These are phyloP conservation scores for Populus alba DNA, from an alignment of 345 rosid genomes.

Conservation along the genomic window DNA sequence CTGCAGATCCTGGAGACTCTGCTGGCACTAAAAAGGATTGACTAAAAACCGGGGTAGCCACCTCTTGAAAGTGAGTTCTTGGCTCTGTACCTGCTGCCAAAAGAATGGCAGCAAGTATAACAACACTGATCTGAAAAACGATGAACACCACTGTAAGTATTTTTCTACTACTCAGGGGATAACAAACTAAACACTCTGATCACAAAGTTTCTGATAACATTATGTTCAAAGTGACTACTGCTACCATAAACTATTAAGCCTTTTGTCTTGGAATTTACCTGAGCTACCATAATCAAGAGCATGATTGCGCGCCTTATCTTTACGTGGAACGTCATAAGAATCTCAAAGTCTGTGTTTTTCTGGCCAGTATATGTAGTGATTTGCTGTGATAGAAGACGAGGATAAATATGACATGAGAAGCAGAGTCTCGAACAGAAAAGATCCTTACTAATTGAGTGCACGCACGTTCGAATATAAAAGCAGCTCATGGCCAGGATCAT, in stretches of 20 bases:
- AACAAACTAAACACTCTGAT: not conserved
- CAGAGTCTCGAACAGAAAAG: not conserved
- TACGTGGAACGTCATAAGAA: constrained; percentile 34
- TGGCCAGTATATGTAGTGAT: constrained; percentile 28
- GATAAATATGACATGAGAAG: not conserved
- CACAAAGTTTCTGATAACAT: not conserved
- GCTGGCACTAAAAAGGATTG: constrained; percentile 54
- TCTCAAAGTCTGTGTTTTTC: constrained; percentile 12
- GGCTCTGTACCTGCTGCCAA: constrained; percentile 35
- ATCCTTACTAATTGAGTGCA: not conserved
- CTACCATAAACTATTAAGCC: not conserved
- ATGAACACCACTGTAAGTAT: not conserved
- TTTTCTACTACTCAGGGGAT: not conserved
- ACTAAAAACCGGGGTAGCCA: constrained; percentile 14
- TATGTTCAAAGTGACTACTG: too few species aligned
- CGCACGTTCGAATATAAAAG: not conserved
- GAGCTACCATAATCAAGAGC: constrained; percentile 31
- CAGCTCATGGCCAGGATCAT: not conserved
- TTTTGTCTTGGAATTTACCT: constrained; percentile 31
- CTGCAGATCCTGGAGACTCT: constrained; percentile 12
- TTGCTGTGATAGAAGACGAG: constrained; percentile 25
- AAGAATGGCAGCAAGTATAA: constrained; percentile 27
- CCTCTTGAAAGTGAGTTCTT: not conserved
- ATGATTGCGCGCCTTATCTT: constrained; percentile 33
- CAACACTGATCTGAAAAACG: constrained; percentile 34